Percentiles rank a stretch among this genome's conserved stretches.
These are phyloP conservation scores for Phytophthora fragariae DNA, from an alignment of 352 stramenopile genomes.

Conservation along the genomic window DNA sequence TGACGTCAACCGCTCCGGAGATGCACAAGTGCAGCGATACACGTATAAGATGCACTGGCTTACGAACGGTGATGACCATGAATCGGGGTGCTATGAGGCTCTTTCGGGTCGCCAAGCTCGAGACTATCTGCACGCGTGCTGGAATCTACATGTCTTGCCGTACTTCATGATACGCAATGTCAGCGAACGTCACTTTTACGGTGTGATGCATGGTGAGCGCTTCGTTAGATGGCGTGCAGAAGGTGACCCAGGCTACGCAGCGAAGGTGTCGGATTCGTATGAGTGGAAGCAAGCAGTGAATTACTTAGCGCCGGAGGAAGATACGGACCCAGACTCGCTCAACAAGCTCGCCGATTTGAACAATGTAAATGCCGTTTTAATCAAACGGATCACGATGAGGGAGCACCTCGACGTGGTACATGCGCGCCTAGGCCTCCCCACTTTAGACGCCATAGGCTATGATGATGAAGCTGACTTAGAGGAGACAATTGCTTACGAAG, in stretches of 20 bases:
- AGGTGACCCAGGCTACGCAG: not conserved
- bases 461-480: not conserved
- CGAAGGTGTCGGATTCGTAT: not conserved
- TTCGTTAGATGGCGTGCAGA: not conserved
- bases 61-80: not conserved
- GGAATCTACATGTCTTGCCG: too few relatives aligned
- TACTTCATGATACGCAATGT: not conserved
- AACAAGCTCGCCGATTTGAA: too few relatives aligned
- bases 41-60: not conserved
- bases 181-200: not conserved
- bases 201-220: not conserved
- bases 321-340: too few relatives aligned
- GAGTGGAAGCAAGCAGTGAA: too few relatives aligned
- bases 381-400: not conserved
- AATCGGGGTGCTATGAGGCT: not conserved
- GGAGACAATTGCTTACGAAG: not conserved
- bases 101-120: not conserved
- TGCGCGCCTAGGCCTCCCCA: not conserved
- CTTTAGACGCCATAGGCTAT: not conserved
- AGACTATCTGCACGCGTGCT: not conserved
- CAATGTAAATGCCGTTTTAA: not conserved
- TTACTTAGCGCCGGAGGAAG: too few relatives aligned
- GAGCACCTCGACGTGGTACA: not conserved
- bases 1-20: not conserved
- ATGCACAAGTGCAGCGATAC: not conserved